Evolutionary conservation across 2,329 filamentous ascomycete genomes (phyloP), one percentile per base, ranked within the genome.

Genomic region (Colletotrichum euphorbiae): DNA sequence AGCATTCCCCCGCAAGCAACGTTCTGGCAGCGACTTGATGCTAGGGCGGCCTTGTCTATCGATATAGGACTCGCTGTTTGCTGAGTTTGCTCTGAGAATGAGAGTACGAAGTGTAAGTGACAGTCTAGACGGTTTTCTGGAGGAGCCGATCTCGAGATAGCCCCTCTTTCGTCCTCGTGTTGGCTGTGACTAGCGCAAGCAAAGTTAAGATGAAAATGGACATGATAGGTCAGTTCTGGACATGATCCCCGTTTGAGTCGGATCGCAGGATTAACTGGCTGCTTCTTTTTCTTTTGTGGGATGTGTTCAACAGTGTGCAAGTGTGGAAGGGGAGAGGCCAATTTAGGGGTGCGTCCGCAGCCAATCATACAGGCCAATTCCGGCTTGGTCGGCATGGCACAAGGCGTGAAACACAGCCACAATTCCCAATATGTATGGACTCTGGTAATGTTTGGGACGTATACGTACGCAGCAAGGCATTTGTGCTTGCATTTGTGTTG

Each of bases 371-470:
- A 21, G 19, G 54, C 54, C 61, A 60, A 65, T 68, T 46, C 54
- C 52, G 48, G 63, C 19, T 65, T 45, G 21, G n/a, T 43, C 61
- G 61, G 61, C 46, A 55, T 54, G 48, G 36, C 46, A 52, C 52
- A 54, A 12, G n/a, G 64, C 64, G 60, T 68, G 65, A 68, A 42
- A 68, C 65, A 68, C 65, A 68, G 65, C 65, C 65, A 68, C 65
- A 62, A 48, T 50, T 60, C 50, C 54, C n/a, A n/a, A n/a, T n/a
- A n/a, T n/a, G n/a, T n/a, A n/a, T n/a, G n/a, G n/a, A n/a, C n/a
- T n/a, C n/a, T n/a, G 21, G 21, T 24, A 24, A 24, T 21, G 24
- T 24, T 24, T 24, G 24, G 24, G 4, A 24, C 1, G 4, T 24
- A 24, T 24, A 24, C 24, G 24, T 24, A 24, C 24, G 4, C 24